These are phyloP conservation scores for Alternaria panax DNA, from an alignment of 2,329 filamentous ascomycete species.

Conservation along the genomic window DNA sequence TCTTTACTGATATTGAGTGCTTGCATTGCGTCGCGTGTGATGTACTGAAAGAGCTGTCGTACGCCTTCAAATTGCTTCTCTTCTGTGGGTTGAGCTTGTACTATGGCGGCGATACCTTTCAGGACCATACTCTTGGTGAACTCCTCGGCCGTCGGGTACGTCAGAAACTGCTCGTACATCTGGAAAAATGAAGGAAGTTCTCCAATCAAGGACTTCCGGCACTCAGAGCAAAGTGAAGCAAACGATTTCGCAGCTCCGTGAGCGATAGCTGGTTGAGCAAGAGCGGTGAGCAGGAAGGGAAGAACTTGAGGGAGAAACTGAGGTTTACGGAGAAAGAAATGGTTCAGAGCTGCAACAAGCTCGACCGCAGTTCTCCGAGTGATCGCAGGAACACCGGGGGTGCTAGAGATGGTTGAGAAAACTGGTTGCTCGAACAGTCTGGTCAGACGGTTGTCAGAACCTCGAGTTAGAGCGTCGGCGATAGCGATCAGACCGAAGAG, in stretches of 20 bases:
- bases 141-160: conserved; percentile 67
- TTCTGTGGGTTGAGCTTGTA: conserved; percentile 73
- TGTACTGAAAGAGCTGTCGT: conserved; percentile 65
- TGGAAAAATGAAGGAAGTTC: conserved; percentile 73
- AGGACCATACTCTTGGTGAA: conserved; percentile 76
- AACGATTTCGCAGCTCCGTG: conserved; percentile 78
- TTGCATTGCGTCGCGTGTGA: conserved; percentile 67
- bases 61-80: conserved; percentile 63
- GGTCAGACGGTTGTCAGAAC: conserved; percentile 65
- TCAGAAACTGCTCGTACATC: conserved; percentile 73
- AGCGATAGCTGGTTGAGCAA: conserved; percentile 69
- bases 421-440: conserved; percentile 69
- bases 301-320: conserved; percentile 73
- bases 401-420: conserved; percentile 59
- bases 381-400: conserved; percentile 64
- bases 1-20: conserved; percentile 44
- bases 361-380: conserved; percentile 73
- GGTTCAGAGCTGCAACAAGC: conserved; percentile 74
- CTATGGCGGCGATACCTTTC: conserved; percentile 75
- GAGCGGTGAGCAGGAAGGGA: conserved; percentile 75
- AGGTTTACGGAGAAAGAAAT: conserved; percentile 76
- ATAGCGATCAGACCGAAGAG: conserved; percentile 71
- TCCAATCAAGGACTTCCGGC: conserved; percentile 70
- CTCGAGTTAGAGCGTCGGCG: conserved; percentile 69
- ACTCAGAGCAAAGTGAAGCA: conserved; percentile 75